phyloP scores from a whole-genome alignment of 73 alveolate genomes.

The Breviolum minutum region DNA sequence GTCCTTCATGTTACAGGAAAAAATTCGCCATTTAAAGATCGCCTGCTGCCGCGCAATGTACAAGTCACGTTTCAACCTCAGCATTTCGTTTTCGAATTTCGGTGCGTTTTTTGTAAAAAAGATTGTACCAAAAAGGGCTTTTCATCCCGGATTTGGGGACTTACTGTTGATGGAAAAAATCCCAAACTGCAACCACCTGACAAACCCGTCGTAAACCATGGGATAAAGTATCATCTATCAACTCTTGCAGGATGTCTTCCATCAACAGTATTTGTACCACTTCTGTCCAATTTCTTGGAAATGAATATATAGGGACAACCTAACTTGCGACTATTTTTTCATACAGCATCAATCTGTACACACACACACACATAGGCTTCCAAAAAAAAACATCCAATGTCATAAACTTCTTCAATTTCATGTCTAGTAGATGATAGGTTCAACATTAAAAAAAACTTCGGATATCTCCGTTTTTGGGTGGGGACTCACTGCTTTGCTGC shows the following conservation, averaged over 20 bases:
- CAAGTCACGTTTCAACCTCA: constrained; percentile 81
- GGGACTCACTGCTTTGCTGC: not conserved
- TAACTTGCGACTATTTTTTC: too few relatives aligned
- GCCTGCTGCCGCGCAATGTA: constrained; percentile 94
- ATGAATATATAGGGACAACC: too few relatives aligned
- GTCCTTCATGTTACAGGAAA: not conserved
- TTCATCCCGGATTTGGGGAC: not conserved
- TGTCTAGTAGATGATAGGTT: too few relatives aligned
- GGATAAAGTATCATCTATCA: not conserved
- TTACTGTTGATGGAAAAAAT: not conserved
- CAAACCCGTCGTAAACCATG: not conserved
- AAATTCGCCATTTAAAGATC: not conserved
- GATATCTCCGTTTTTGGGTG: not conserved
- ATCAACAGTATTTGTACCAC: not conserved
- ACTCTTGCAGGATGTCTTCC: not conserved
- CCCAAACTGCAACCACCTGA: not conserved
- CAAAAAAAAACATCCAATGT: not conserved
- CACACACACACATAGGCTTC: too few relatives aligned
- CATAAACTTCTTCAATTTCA: not conserved
- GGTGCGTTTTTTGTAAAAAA: too few relatives aligned
- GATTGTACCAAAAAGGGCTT: too few relatives aligned
- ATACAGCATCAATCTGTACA: too few relatives aligned
- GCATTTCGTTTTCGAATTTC: too few relatives aligned
- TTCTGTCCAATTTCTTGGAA: too few relatives aligned
- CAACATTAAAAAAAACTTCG: not conserved